Base-by-base conservation (phyloP, 768 basidiomycete species). In the Lentinula sp. region DNA sequence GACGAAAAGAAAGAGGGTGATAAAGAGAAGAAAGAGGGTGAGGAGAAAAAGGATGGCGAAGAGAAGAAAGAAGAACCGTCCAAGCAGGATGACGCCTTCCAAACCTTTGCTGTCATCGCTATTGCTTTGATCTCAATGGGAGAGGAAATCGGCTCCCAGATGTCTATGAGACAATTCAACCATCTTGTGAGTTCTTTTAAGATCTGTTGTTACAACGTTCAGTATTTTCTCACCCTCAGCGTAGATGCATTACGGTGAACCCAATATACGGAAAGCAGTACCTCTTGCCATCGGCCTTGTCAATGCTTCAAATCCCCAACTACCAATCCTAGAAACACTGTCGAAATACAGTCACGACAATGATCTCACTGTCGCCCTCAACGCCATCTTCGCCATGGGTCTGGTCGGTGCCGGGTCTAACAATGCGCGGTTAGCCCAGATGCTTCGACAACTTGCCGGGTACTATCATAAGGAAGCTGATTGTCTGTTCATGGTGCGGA, bases 311-410 rank as follows among this genome's bases (percentile, higher is more conserved):
- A 98, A 98, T 73, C 97, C 97, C 12, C 91, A 93, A 75, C 82
- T 98, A 4, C 82, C 90, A 42, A 90, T 99, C 64, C 87, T 99
- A 65, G 97, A 99, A 72, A 98, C 95, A 0, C 85, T 99, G 12
- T 98, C 96, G 6, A 96, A 96, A 73, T 99, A 99, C 77, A 96
- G 93, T 62, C 97, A 99, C 78, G 96, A 99, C 79, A 95, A 91
- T 68, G 97, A 99, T 74, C 86, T 98, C n/a, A 81, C 85, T 46
- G 97, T 99, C 9, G 97, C 96, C 0, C 83, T 93, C 55, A 98
- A 98, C 69, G 93, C 97, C 32, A 98, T 99, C 75, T 92, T 98
- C 67, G 95, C 95, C 2, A 98, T 99, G 96, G 97, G 97, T 62
- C 82, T 99, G 28, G 90, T 98, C 56, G 97, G 97, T 35, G 96